Conservation (phyloP, 345 rosid species). For the Mallotus nudiflorus region DNA sequence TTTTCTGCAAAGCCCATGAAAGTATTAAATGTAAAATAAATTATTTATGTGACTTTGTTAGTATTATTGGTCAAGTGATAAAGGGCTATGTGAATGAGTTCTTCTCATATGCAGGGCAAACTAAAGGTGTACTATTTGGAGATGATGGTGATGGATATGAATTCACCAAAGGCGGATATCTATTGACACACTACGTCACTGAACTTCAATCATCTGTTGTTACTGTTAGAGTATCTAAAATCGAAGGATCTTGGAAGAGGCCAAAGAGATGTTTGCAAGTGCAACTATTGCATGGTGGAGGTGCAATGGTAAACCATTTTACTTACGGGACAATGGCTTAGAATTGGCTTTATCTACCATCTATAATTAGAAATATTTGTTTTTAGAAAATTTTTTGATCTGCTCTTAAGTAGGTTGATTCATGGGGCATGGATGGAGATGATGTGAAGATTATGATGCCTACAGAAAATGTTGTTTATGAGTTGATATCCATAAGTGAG, state of each 20-base stretch:
- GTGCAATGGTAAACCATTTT: slow-evolving; percentile 62
- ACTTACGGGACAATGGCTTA: not conserved
- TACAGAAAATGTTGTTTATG: slow-evolving; percentile 46
- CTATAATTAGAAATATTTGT: too few species aligned
- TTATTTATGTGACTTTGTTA: too few species aligned
- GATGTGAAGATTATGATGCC: slow-evolving; percentile 57
- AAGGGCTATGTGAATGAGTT: slow-evolving; percentile 1
- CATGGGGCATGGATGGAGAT: slow-evolving; percentile 91
- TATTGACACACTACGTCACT: slow-evolving; percentile 64
- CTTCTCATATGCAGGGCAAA: slow-evolving; percentile 51
- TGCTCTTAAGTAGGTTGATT: slow-evolving; percentile 53
- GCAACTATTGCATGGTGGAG: slow-evolving; percentile 70
- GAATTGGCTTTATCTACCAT: not conserved
- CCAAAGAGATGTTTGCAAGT: slow-evolving; percentile 70
- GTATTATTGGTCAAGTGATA: not conserved
- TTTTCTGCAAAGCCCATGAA: too few species aligned
- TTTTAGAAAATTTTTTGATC: slow-evolving; percentile 11
- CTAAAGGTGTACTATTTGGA: slow-evolving; percentile 71
- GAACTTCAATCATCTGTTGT: slow-evolving; percentile 58
- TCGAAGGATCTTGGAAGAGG: slow-evolving; percentile 83
- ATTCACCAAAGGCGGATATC: slow-evolving; percentile 58
- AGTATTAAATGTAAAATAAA: too few species aligned
- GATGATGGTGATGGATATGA: slow-evolving; percentile 94
- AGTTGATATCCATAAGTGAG: slow-evolving; percentile 48
- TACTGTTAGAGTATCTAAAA: slow-evolving; percentile 54